phyloP scores from a whole-genome alignment of 441 rosid genomes.

The Hura crepitans region DNA sequence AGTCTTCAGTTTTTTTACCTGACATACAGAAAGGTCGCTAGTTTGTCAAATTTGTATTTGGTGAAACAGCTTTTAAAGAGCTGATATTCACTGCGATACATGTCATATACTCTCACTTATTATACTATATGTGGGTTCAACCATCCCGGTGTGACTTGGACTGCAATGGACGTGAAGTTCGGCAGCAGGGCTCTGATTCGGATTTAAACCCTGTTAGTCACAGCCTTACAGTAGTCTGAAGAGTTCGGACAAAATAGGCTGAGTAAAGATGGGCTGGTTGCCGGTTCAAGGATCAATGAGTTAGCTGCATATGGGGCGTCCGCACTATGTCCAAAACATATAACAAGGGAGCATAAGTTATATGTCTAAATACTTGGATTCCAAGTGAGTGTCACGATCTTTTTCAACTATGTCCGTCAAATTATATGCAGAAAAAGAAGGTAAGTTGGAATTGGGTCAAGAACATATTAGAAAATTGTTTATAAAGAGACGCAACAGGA shows the following conservation, averaged over 20 bases:
- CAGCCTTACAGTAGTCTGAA: neutral
- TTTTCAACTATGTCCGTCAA: conserved; percentile 8
- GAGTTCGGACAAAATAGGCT: neutral
- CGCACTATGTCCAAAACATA: neutral
- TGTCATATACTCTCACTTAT: neutral
- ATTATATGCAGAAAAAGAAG: conserved; percentile 4
- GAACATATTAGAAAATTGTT: conserved; percentile 4
- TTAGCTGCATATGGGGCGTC: neutral
- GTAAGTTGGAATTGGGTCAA: conserved; percentile 30
- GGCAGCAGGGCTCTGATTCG: neutral
- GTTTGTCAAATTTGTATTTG: neutral
- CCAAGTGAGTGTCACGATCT: neutral
- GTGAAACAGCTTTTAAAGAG: neutral
- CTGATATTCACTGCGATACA: neutral
- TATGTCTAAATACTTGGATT: neutral
- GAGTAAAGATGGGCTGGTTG: neutral
- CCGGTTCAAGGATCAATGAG: neutral
- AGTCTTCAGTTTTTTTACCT: too few species aligned
- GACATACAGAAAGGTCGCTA: neutral
- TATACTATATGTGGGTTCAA: neutral
- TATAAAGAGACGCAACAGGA: neutral
- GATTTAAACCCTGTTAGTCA: neutral
- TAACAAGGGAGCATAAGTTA: neutral
- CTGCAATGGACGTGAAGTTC: neutral
- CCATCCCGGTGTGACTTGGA: neutral